Conservation (phyloP, 2,329 filamentous ascomycete genomes). For the Cladophialophora chaetospira region DNA sequence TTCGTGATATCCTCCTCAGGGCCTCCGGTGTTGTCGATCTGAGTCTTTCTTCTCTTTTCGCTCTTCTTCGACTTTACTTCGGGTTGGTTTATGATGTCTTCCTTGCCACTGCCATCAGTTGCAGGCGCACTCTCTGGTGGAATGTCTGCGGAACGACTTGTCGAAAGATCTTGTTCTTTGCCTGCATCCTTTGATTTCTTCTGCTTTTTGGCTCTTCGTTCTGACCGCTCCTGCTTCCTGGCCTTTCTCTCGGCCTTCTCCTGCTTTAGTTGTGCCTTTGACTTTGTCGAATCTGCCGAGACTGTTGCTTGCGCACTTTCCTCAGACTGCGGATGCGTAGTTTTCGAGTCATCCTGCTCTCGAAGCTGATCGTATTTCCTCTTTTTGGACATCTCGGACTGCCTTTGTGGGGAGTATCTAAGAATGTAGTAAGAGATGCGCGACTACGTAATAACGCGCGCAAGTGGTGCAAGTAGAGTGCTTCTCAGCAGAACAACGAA, state of each 20-base stretch:
- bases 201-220: constrained; percentile 31
- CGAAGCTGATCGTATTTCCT: constrained; percentile 23
- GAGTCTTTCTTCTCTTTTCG: constrained; percentile 39
- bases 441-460: background rate
- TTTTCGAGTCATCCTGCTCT: constrained; percentile 9
- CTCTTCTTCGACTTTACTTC: constrained; percentile 36
- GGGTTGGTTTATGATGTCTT: background rate
- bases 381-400: constrained; percentile 26
- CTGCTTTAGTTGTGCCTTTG: constrained; percentile 27
- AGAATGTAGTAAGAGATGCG: constrained; percentile 3
- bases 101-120: no score
- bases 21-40: background rate
- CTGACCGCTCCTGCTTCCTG: constrained; percentile 32
- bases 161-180: background rate
- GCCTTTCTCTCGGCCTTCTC: constrained; percentile 31
- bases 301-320: constrained; percentile 2
- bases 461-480: no score
- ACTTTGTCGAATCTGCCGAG: background rate
- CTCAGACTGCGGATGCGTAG: constrained; percentile 1
- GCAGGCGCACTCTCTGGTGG: background rate
- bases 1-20: background rate
- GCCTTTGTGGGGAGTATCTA: background rate
- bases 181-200: constrained; percentile 22
- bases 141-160: background rate
- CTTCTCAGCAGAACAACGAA: no score